Evolutionary conservation across 768 basidiomycete genomes (phyloP).

Genomic region (Hebeloma cylindrosporum): DNA sequence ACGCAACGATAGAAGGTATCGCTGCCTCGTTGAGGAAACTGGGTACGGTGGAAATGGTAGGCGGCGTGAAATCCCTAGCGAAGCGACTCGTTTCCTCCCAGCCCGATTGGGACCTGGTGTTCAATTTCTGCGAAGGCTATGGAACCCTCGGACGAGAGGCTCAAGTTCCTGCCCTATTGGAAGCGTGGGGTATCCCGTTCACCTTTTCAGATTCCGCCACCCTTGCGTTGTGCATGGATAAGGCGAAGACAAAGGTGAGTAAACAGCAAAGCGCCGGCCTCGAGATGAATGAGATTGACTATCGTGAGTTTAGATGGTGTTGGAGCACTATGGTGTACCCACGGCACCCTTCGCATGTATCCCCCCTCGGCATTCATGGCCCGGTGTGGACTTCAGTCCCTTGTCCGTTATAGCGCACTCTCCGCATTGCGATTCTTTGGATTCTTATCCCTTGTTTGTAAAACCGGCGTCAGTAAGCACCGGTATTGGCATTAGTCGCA

Average conservation of each 20-base stretch:
- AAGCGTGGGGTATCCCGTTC: conserved; percentile 24
- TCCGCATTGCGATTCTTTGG: conserved; percentile 15
- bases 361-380: conserved; percentile 15
- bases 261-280: neutral
- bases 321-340: conserved; percentile 22
- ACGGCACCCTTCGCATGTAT: conserved; percentile 24
- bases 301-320: conserved; percentile 18
- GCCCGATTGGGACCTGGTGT: conserved; percentile 25
- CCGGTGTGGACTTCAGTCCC: neutral
- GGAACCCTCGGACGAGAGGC: conserved; percentile 22
- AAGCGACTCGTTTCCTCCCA: conserved; percentile 8
- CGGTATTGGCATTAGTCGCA: conserved; percentile 21
- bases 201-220: conserved; percentile 27
- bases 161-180: conserved; percentile 26
- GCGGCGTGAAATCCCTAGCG: conserved; percentile 18
- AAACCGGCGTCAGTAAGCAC: conserved; percentile 23
- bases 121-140: conserved; percentile 25
- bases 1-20: conserved; percentile 20
- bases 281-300: neutral
- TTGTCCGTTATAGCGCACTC: conserved; percentile 9
- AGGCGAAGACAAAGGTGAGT: conserved; percentile 27
- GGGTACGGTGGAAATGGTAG: conserved; percentile 23
- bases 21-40: conserved; percentile 17
- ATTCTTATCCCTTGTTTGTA: conserved; percentile 23
- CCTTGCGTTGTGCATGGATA: conserved; percentile 26